Evolutionary conservation across 805 yeast genomes (phyloP).

Genomic region (Starmerella roubikii): DNA sequence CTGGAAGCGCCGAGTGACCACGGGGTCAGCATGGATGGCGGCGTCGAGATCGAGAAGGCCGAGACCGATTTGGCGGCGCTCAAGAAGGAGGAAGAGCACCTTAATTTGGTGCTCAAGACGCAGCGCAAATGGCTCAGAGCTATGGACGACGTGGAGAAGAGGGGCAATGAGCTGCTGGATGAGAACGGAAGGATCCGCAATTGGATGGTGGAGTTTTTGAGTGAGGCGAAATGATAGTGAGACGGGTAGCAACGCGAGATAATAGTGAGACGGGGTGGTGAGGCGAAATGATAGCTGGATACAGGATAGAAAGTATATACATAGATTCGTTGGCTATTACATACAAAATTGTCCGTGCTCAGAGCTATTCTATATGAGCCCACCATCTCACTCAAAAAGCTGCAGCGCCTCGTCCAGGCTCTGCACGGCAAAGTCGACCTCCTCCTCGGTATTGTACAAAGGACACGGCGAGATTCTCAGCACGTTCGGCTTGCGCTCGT

Average conservation of each 20-base stretch:
- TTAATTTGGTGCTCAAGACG: background rate
- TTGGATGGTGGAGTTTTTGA: background rate
- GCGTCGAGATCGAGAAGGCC: background rate
- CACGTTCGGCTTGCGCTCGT: slow-evolving; percentile 85
- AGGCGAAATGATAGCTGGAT: too few species aligned
- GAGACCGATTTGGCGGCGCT: background rate
- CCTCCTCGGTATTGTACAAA: slow-evolving; percentile 62
- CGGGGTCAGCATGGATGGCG: background rate
- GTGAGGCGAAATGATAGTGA: too few species aligned
- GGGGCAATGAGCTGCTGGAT: background rate
- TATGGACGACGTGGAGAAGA: background rate
- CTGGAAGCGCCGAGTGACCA: background rate
- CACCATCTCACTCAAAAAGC: too few species aligned
- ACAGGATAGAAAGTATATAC: too few species aligned
- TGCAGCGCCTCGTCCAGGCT: slow-evolving; percentile 31
- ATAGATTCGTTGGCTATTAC: too few species aligned
- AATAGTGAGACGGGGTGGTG: too few species aligned
- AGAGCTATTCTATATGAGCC: too few species aligned
- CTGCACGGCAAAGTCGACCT: slow-evolving; percentile 38
- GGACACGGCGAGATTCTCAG: slow-evolving; percentile 81
- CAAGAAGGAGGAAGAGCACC: background rate
- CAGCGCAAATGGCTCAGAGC: background rate
- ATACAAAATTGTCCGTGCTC: too few species aligned
- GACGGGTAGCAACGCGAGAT: too few species aligned
- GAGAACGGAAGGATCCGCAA: background rate